These are phyloP conservation scores for Alternaria burnsii DNA, from an alignment of 2,329 filamentous ascomycete species.

Conservation along the genomic window DNA sequence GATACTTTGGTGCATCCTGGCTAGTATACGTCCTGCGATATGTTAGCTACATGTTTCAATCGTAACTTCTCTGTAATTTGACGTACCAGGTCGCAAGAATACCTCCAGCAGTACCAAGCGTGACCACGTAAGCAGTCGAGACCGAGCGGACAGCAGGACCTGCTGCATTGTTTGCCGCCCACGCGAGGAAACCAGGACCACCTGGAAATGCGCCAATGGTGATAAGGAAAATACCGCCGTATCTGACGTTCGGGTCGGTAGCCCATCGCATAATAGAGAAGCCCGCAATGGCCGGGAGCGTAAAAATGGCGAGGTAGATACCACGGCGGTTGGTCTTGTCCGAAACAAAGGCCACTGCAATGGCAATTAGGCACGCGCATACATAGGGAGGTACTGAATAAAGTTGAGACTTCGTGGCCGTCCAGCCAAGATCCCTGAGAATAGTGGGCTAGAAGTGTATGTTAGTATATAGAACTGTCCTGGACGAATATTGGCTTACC, in stretches of 20 bases:
- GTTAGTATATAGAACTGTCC: not conserved
- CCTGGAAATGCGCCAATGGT: constrained; percentile 66
- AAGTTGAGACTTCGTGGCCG: constrained; percentile 49
- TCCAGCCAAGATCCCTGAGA: constrained; percentile 50
- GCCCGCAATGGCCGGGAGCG: constrained; percentile 57
- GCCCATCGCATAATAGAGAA: constrained; percentile 65
- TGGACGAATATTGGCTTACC: constrained; percentile 30
- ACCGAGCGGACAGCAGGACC: constrained; percentile 66
- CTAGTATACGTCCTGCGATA: constrained; percentile 61
- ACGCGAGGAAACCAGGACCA: constrained; percentile 66
- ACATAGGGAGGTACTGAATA: constrained; percentile 53
- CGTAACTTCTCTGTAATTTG: too few species aligned
- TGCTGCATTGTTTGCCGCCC: constrained; percentile 67
- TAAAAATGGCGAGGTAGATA: constrained; percentile 49
- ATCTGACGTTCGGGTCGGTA: constrained; percentile 63
- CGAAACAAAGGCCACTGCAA: constrained; percentile 47
- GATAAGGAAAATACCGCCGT: constrained; percentile 65
- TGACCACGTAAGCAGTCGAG: constrained; percentile 67
- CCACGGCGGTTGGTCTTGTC: constrained; percentile 51
- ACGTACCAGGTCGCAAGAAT: constrained; percentile 63
- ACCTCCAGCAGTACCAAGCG: constrained; percentile 70
- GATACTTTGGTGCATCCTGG: constrained; percentile 70
- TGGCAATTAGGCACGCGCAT: constrained; percentile 48
- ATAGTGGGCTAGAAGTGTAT: constrained; percentile 45
- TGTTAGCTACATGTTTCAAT: constrained; percentile 60